These are phyloP conservation scores for Rosa chinensis DNA, from an alignment of 306 rosid genomes.

Conservation along the genomic window DNA sequence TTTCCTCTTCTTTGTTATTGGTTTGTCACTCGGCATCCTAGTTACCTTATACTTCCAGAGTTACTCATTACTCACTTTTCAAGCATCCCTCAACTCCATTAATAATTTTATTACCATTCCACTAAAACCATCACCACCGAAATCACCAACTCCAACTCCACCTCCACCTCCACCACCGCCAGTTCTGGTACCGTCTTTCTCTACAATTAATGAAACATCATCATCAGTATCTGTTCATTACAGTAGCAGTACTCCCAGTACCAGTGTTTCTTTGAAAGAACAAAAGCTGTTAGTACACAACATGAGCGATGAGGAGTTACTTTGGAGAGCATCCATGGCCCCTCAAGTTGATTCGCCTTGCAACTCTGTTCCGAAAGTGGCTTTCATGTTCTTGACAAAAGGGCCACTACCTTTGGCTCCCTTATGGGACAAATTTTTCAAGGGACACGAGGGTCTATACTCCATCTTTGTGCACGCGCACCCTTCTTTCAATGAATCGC, in stretches of 20 bases:
- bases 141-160: neutral
- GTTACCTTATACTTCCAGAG: conserved; percentile 26
- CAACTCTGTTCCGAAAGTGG: conserved; percentile 43
- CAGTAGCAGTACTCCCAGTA: neutral
- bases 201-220: neutral
- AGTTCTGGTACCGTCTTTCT: neutral
- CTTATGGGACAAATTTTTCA: conserved; percentile 57
- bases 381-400: conserved; percentile 61
- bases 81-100: conserved; percentile 13
- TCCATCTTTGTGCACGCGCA: conserved; percentile 54
- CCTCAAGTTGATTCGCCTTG: conserved; percentile 1
- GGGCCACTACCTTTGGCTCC: conserved; percentile 47
- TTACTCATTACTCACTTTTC: conserved; percentile 27
- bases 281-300: conserved; percentile 34
- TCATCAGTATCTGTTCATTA: too few species aligned
- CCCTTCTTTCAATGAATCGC: conserved; percentile 47
- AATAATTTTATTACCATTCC: neutral
- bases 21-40: conserved; percentile 43
- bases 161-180: neutral
- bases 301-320: conserved; percentile 59
- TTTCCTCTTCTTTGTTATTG: conserved; percentile 36
- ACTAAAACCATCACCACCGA: neutral
- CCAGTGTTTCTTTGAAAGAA: conserved; percentile 9
- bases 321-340: conserved; percentile 7
- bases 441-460: conserved; percentile 44